Percentiles rank a stretch among this genome's conserved stretches.
Conservation (phyloP, 2,329 filamentous ascomycete species). For the Didymella exigua region DNA sequence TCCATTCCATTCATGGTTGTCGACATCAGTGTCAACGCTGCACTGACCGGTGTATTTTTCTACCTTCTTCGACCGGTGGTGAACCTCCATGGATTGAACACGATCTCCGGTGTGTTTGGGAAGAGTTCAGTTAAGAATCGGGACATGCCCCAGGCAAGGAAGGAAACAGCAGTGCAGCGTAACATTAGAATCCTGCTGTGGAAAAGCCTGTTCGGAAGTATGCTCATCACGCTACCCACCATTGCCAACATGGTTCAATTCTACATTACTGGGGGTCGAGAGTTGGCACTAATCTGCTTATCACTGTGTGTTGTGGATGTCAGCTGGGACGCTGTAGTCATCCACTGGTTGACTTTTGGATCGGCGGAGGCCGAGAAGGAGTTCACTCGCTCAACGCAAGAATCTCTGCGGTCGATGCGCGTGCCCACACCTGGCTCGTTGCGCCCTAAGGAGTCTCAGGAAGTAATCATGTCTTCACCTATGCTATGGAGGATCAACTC, state of each 20-base stretch:
- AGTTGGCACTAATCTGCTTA: conserved; percentile 45
- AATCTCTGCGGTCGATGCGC: not conserved
- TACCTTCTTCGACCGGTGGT: conserved; percentile 33
- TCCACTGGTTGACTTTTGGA: conserved; percentile 21
- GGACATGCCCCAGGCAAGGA: not conserved
- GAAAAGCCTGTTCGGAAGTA: conserved; percentile 32
- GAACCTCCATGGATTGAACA: conserved; percentile 7
- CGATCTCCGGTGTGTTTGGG: conserved; percentile 2
- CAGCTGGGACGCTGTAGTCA: conserved; percentile 22
- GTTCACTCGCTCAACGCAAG: not conserved
- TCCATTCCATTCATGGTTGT: conserved; percentile 41
- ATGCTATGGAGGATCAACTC: not conserved
- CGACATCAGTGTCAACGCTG: conserved; percentile 41
- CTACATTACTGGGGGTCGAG: conserved; percentile 31
- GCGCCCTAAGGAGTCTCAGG: conserved; percentile 1
- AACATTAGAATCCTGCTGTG: conserved; percentile 21
- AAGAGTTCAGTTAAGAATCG: not conserved
- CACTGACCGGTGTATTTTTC: conserved; percentile 42
- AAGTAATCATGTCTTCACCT: not conserved
- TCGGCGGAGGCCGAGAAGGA: conserved; percentile 12
- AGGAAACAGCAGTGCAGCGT: conserved; percentile 12
- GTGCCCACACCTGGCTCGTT: not conserved
- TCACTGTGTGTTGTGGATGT: conserved; percentile 45
- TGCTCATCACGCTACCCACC: conserved; percentile 43
- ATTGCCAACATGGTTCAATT: conserved; percentile 43